Evolutionary conservation across 345 rosid species (phyloP).

Genomic region (Eucalyptus decipiens): DNA sequence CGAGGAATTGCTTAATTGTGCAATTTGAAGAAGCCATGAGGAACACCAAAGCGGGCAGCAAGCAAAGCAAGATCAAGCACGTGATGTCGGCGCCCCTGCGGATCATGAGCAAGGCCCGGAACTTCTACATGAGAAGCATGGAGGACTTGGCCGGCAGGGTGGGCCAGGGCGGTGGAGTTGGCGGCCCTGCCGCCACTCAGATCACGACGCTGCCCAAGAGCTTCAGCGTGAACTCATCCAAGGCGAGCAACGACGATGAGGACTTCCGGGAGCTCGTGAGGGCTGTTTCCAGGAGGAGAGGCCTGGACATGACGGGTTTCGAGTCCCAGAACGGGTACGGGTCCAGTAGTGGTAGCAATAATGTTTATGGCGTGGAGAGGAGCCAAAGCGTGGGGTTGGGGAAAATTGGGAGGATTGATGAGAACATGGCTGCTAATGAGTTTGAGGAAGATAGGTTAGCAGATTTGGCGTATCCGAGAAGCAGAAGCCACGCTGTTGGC

Average conservation of each 20-base stretch:
- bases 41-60: neutral
- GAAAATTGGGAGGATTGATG: constrained; percentile 37
- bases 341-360: neutral
- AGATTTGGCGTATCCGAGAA: neutral
- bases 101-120: constrained; percentile 16
- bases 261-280: constrained; percentile 1
- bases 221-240: constrained; percentile 12
- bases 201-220: constrained; percentile 8
- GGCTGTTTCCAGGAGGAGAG: neutral
- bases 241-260: neutral
- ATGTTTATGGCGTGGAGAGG: neutral
- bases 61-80: constrained; percentile 3
- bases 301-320: neutral
- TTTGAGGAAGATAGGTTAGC: constrained; percentile 11
- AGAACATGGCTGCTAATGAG: constrained; percentile 23
- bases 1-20: neutral
- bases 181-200: neutral
- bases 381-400: constrained; percentile 40
- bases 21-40: neutral
- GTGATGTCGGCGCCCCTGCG: constrained; percentile 5
- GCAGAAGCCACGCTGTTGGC: constrained; percentile 9
- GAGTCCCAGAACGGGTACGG: neutral
- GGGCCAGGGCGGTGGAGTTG: neutral
- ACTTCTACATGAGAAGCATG: constrained; percentile 16
- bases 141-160: constrained; percentile 4